Conservation (phyloP, 805 yeast genomes). For the Kluyveromyces wickerhamii region DNA sequence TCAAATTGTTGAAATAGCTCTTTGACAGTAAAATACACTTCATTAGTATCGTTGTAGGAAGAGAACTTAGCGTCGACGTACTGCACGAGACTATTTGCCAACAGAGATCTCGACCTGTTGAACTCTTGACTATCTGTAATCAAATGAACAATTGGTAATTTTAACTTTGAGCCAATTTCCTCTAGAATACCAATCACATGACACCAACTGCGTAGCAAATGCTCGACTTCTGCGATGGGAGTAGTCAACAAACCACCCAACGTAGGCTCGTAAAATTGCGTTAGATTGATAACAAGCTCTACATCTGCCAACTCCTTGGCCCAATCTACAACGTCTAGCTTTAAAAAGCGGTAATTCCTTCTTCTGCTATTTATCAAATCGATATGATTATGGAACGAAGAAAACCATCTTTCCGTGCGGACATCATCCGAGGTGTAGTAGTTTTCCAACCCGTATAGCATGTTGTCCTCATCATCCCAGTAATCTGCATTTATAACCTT, state of each 20-base stretch:
- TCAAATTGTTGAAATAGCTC: constrained; percentile 4
- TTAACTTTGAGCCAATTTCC: background rate
- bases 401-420: background rate
- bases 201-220: background rate
- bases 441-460: constrained; percentile 3
- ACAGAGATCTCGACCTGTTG: background rate
- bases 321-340: background rate
- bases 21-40: background rate
- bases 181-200: constrained; percentile 1
- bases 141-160: background rate
- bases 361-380: constrained; percentile 2
- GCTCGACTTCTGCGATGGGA: background rate
- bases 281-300: constrained; percentile 1
- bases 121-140: background rate
- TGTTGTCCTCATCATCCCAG: constrained; percentile 1
- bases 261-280: background rate
- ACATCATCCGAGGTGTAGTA: background rate
- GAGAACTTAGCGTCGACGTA: background rate
- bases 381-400: background rate
- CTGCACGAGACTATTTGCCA: background rate
- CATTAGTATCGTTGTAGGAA: background rate
- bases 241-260: background rate
- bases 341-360: background rate
- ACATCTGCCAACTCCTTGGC: background rate
- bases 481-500: background rate